These are phyloP conservation scores for Pseudogymnoascus sp. DNA, from an alignment of 2,329 filamentous ascomycete genomes.

Conservation along the genomic window DNA sequence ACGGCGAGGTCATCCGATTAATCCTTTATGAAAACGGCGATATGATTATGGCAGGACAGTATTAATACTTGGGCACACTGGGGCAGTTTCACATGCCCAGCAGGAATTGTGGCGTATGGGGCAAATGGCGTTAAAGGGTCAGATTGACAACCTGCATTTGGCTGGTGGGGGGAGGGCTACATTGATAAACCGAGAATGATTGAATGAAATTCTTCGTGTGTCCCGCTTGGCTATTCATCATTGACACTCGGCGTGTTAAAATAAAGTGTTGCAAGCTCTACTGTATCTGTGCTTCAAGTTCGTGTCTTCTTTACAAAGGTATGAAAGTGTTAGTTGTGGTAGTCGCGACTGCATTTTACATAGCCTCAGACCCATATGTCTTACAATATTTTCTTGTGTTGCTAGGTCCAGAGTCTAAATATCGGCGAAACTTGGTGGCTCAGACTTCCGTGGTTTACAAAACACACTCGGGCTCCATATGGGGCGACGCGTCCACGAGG, in stretches of 20 bases:
- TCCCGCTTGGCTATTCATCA: not conserved
- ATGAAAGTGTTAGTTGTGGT: not conserved
- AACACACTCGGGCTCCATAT: not conserved
- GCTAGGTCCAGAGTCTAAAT: not conserved
- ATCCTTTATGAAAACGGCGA: not conserved
- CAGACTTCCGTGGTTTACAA: not conserved
- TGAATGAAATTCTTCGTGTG: not conserved
- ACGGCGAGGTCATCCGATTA: not conserved
- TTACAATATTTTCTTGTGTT: not conserved
- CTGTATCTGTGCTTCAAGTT: not conserved
- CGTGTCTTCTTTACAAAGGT: not conserved
- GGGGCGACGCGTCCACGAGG: not conserved
- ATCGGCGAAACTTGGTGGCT: not conserved
- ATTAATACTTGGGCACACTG: not conserved
- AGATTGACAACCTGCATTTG: not conserved
- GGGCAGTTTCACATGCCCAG: not conserved
- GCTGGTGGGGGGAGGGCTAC: not conserved
- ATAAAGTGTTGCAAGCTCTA: not conserved
- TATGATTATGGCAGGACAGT: not conserved
- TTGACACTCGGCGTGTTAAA: not conserved
- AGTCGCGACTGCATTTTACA: not conserved
- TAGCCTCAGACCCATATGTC: no score
- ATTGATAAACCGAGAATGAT: slow-evolving; percentile 1
- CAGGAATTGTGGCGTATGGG: not conserved
- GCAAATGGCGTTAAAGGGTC: not conserved